phyloP scores from a whole-genome alignment of 768 basidiomycete species.

The Auriscalpium orientale region DNA sequence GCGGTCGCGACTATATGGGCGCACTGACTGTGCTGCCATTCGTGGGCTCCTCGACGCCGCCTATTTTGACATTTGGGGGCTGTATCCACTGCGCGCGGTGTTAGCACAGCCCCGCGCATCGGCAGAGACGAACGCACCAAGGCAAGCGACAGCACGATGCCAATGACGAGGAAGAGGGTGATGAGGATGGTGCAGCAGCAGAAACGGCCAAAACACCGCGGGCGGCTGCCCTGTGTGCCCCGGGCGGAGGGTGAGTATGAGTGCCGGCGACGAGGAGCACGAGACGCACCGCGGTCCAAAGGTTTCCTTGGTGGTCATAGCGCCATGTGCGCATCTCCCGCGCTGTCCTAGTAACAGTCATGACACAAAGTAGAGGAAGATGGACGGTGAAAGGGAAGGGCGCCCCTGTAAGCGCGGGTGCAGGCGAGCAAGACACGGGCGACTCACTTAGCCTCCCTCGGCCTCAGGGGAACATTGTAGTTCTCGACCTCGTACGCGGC shows the following conservation, averaged over 20 bases:
- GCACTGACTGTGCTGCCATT: neutral
- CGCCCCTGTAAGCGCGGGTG: neutral
- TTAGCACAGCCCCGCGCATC: neutral
- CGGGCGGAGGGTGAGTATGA: constrained; percentile 26
- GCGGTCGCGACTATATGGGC: no score
- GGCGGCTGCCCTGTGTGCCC: constrained; percentile 52
- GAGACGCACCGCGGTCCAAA: constrained; percentile 15
- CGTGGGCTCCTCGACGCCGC: constrained; percentile 29
- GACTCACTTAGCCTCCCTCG: neutral
- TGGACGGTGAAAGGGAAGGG: neutral
- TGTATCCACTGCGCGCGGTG: constrained; percentile 53
- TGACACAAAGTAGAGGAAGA: no score
- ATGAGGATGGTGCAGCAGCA: constrained; percentile 72
- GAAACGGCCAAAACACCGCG: constrained; percentile 57
- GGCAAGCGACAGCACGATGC: constrained; percentile 58
- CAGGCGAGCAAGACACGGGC: neutral
- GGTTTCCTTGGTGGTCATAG: constrained; percentile 10
- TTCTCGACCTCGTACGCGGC: neutral
- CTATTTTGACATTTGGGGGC: constrained; percentile 62
- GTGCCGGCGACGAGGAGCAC: neutral
- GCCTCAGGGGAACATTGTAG: neutral
- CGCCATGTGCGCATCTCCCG: constrained; percentile 8
- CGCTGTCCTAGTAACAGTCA: neutral
- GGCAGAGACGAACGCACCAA: constrained; percentile 39
- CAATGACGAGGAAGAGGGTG: constrained; percentile 51